These are phyloP conservation scores for Melastoma malabathricum DNA, from an alignment of 345 rosid genomes.

Conservation along the genomic window DNA sequence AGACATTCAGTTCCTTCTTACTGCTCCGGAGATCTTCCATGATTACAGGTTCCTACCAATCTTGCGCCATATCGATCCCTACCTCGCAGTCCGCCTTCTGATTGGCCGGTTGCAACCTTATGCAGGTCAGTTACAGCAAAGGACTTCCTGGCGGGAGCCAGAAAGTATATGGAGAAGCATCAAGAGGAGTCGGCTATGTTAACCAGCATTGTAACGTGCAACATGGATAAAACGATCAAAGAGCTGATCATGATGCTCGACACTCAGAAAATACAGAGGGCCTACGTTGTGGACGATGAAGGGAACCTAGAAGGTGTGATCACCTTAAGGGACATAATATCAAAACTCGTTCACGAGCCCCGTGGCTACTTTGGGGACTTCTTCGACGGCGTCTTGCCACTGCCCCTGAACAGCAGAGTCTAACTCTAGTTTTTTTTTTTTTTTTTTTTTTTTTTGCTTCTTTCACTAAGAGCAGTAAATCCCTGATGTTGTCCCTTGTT, in stretches of 20 bases:
- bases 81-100: background rate
- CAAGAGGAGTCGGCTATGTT: slow-evolving; percentile 36
- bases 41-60: slow-evolving; percentile 47
- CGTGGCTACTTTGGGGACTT: slow-evolving; percentile 96
- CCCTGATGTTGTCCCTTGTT: no score
- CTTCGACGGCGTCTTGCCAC: slow-evolving; percentile 78
- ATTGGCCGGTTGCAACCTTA: no score
- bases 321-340: slow-evolving; percentile 80
- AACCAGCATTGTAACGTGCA: slow-evolving; percentile 67
- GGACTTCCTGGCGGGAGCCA: slow-evolving; percentile 59
- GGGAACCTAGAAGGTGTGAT: slow-evolving; percentile 89
- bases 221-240: slow-evolving; percentile 39
- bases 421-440: slow-evolving; percentile 8
- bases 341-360: slow-evolving; percentile 88
- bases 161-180: slow-evolving; percentile 46
- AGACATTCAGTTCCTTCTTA: slow-evolving; percentile 82
- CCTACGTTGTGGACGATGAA: slow-evolving; percentile 64
- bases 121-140: slow-evolving; percentile 74
- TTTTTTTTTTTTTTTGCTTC: no score
- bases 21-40: slow-evolving; percentile 84
- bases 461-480: no score
- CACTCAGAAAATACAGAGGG: slow-evolving; percentile 51
- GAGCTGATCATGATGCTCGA: slow-evolving; percentile 70
- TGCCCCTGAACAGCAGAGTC: slow-evolving; percentile 66
- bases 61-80: background rate